Conservation (phyloP, 2,329 filamentous ascomycete genomes). For the Rutstroemia sydowiana region DNA sequence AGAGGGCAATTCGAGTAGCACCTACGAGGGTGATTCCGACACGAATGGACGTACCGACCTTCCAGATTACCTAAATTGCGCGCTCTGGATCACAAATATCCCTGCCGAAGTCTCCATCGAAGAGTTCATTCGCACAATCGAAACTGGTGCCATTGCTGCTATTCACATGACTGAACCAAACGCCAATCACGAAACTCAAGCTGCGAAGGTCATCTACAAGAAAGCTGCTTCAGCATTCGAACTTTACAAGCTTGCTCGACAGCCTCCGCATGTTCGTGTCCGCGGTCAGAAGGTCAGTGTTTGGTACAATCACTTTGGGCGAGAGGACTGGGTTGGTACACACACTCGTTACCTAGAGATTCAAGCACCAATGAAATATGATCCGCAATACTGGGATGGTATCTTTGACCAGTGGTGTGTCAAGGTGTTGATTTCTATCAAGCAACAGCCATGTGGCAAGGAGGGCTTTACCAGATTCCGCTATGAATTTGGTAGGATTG, state of each 20-base stretch:
- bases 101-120: slow-evolving; percentile 5
- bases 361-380: neutral
- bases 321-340: neutral
- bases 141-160: neutral
- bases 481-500: neutral
- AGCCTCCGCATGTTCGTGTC: neutral
- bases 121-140: slow-evolving; percentile 8
- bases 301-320: slow-evolving; percentile 9
- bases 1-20: neutral
- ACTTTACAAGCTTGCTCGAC: neutral
- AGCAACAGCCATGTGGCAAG: neutral
- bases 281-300: neutral
- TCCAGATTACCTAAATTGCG: slow-evolving; percentile 16
- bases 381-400: neutral
- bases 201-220: slow-evolving; percentile 2
- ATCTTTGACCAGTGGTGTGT: slow-evolving; percentile 2
- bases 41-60: slow-evolving; percentile 10
- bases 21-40: slow-evolving; percentile 2
- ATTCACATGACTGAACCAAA: neutral
- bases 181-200: neutral
- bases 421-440: neutral
- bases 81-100: slow-evolving; percentile 19
- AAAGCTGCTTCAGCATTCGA: neutral
- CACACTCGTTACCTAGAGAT: slow-evolving; percentile 6
- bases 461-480: neutral